Percentiles rank a stretch among this genome's conserved stretches.
Evolutionary conservation across 495 filamentous ascomycete genomes (phyloP).

Genomic region (Penicillium maclennaniae): DNA sequence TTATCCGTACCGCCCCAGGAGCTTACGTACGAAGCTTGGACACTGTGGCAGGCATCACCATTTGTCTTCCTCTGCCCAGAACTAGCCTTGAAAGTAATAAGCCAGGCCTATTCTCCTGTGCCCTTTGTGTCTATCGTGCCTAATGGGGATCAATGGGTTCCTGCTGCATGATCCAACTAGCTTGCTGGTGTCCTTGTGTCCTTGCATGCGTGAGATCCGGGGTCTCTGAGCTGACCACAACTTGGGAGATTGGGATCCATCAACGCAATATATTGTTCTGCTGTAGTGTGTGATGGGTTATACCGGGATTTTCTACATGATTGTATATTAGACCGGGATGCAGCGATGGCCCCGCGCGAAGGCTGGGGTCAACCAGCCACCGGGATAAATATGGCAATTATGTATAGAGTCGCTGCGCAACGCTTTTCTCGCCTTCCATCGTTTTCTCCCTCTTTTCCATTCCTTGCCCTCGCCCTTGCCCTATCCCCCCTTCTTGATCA

Average conservation of each 20-base stretch:
- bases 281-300: not conserved
- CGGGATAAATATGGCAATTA: slow-evolving; percentile 19
- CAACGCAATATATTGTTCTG: not conserved
- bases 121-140: not conserved
- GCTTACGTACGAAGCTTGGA: not conserved
- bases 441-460: slow-evolving; percentile 4
- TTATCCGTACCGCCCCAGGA: not conserved
- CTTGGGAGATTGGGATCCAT: not conserved
- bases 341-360: slow-evolving; percentile 18
- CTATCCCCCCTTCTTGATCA: not conserved
- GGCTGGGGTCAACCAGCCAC: slow-evolving; percentile 33
- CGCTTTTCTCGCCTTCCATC: slow-evolving; percentile 8
- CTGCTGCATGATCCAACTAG: not conserved
- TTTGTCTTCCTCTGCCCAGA: not conserved
- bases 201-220: not conserved
- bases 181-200: not conserved
- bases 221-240: not conserved
- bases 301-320: not conserved
- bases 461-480: not conserved
- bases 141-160: not conserved
- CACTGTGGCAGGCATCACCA: not conserved
- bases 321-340: not conserved
- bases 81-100: too few species aligned
- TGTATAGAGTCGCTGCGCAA: slow-evolving; percentile 14
- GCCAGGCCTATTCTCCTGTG: too few species aligned